phyloP scores from a whole-genome alignment of 306 rosid species.

The Rubus idaeus region DNA sequence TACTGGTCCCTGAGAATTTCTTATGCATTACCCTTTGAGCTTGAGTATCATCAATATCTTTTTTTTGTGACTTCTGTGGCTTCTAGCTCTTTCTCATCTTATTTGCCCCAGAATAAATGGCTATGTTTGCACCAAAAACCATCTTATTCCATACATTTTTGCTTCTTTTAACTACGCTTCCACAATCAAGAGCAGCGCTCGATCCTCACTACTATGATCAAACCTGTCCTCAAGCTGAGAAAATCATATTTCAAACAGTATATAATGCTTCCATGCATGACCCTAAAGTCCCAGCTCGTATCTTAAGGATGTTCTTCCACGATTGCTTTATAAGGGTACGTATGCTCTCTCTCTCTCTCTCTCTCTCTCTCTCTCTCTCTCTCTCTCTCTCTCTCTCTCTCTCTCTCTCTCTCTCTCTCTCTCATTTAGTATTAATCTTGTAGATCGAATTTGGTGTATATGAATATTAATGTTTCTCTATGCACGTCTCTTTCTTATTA shows the following conservation, averaged over 20 bases:
- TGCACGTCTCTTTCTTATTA: not conserved
- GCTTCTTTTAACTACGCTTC: slow-evolving; percentile 22
- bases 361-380: too few species aligned
- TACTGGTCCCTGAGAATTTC: slow-evolving; percentile 16
- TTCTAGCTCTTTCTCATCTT: not conserved
- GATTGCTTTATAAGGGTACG: slow-evolving; percentile 80
- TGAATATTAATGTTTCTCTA: not conserved
- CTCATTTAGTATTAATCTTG: not conserved
- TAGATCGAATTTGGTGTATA: not conserved
- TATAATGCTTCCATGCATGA: slow-evolving; percentile 52
- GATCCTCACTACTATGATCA: slow-evolving; percentile 43
- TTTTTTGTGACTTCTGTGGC: not conserved
- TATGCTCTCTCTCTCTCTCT: too few species aligned
- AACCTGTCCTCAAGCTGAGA: slow-evolving; percentile 61
- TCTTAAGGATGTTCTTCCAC: slow-evolving; percentile 75
- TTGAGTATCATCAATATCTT: not conserved
- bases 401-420: too few species aligned
- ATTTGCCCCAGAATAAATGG: slow-evolving; percentile 35
- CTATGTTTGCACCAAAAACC: slow-evolving; percentile 26
- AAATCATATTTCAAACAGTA: slow-evolving; percentile 54
- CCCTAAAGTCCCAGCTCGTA: slow-evolving; percentile 66
- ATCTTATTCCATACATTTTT: slow-evolving; percentile 21
- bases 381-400: too few species aligned
- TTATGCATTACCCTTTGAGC: slow-evolving; percentile 20
- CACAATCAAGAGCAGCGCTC: slow-evolving; percentile 40